phyloP scores from a whole-genome alignment of 2,329 filamentous ascomycete species.

The Albophoma yamanashiensis region DNA sequence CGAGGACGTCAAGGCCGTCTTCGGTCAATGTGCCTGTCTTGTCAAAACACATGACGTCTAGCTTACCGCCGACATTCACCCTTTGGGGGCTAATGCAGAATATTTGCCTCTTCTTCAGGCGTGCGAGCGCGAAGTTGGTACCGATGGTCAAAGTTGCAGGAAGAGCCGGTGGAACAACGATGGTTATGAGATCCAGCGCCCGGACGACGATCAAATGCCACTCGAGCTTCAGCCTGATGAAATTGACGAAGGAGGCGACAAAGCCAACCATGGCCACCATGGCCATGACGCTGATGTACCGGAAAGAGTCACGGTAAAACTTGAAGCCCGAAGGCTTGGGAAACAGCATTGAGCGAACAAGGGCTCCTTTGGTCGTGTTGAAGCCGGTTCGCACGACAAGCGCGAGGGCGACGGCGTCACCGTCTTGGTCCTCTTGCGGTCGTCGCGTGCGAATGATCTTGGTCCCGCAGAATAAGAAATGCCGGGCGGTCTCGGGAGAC shows the following conservation, averaged over 20 bases:
- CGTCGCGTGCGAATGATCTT: conserved; percentile 86
- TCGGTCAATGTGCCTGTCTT: conserved; percentile 98
- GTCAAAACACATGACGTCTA: conserved; percentile 96
- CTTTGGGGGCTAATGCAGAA: conserved; percentile 97
- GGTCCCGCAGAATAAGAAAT: conserved; percentile 90
- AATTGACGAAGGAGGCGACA: conserved; percentile 84
- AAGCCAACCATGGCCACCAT: conserved; percentile 79
- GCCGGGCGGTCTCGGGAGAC: conserved; percentile 70
- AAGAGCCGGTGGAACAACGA: conserved; percentile 89
- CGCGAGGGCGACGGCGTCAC: conserved; percentile 83
- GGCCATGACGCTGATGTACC: conserved; percentile 96
- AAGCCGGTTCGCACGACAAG: conserved; percentile 92
- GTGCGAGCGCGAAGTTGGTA: conserved; percentile 83
- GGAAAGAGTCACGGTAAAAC: conserved; percentile 95
- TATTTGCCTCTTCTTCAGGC: conserved; percentile 80
- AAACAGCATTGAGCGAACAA: conserved; percentile 96
- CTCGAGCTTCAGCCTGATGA: conserved; percentile 69
- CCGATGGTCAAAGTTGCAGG: conserved; percentile 94
- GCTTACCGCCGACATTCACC: conserved; percentile 91
- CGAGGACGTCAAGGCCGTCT: conserved; percentile 88
- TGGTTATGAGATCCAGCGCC: conserved; percentile 91
- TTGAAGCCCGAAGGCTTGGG: conserved; percentile 98
- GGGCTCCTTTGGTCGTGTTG: conserved; percentile 90
- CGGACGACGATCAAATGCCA: conserved; percentile 90
- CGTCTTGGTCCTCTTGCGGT: conserved; percentile 75